Percentiles rank a stretch among this genome's conserved stretches.
These are phyloP conservation scores for Thuja plicata DNA, from an alignment of 83 land plant species.

Conservation along the genomic window DNA sequence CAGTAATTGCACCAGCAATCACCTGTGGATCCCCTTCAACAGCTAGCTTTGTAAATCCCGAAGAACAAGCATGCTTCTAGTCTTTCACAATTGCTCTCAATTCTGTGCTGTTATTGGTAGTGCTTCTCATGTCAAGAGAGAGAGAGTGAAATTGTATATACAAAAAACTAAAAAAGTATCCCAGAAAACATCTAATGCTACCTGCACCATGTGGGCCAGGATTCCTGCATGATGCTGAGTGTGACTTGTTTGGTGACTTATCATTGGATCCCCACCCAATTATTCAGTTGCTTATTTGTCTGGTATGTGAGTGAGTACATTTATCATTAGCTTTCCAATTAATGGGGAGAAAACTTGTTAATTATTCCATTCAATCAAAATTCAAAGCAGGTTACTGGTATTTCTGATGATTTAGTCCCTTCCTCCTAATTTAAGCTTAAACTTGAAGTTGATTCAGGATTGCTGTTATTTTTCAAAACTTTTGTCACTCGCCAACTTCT, in stretches of 20 bases:
- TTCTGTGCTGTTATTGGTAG: neutral
- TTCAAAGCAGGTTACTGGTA: neutral
- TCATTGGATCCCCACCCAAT: neutral
- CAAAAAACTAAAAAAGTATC: too few species aligned
- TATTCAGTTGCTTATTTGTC: neutral
- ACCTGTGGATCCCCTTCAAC: neutral
- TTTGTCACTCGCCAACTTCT: neutral
- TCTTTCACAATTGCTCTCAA: neutral
- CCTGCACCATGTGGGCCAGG: neutral
- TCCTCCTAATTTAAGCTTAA: too few species aligned
- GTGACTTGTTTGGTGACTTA: neutral
- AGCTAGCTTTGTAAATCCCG: neutral
- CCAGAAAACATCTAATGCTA: neutral
- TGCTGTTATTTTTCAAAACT: neutral
- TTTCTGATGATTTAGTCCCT: neutral
- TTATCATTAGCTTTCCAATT: neutral
- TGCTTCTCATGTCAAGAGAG: neutral
- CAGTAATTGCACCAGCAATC: neutral
- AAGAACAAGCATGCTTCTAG: neutral
- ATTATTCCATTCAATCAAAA: neutral
- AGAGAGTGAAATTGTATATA: neutral
- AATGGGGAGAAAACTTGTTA: neutral
- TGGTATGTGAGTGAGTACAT: neutral
- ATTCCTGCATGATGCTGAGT: neutral
- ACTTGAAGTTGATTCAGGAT: neutral